phyloP scores from a whole-genome alignment of 495 filamentous ascomycete species.

The Beverwykella pulmonaria region DNA sequence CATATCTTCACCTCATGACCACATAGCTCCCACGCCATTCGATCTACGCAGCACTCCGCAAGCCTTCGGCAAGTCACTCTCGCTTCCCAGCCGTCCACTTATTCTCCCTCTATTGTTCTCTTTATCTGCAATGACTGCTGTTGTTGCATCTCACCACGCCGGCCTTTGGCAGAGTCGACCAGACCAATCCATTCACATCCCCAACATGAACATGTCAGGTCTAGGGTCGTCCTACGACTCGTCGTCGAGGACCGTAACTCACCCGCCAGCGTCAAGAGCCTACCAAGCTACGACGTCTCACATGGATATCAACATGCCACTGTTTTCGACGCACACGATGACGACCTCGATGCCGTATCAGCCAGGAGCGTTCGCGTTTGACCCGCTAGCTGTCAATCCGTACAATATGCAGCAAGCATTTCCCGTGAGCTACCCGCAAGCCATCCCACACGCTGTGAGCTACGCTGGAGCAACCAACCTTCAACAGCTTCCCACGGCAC shows the following conservation, averaged over 20 bases:
- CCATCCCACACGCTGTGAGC: conserved; percentile 20
- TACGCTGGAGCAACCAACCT: conserved; percentile 31
- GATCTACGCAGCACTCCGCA: conserved; percentile 32
- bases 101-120: conserved; percentile 12
- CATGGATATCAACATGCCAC: conserved; percentile 40
- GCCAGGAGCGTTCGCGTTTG: conserved; percentile 39
- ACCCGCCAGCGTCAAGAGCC: conserved; percentile 27
- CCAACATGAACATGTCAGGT: conserved; percentile 35
- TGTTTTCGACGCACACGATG: conserved; percentile 32
- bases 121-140: conserved; percentile 38
- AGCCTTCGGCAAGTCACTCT: conserved; percentile 29
- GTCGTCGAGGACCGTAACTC: conserved; percentile 29
- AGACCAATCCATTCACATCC: conserved; percentile 36
- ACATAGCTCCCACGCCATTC: conserved; percentile 36
- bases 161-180: conserved; percentile 40
- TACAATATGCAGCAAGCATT: conserved; percentile 40
- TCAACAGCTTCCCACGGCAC: conserved; percentile 18
- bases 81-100: conserved; percentile 29
- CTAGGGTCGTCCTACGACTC: conserved; percentile 35
- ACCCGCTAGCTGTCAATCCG: conserved; percentile 33
- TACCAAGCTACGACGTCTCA: conserved; percentile 35
- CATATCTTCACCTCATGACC: conserved; percentile 41
- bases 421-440: conserved; percentile 28
- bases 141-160: conserved; percentile 39
- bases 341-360: conserved; percentile 39